Evolutionary conservation across 768 basidiomycete genomes (phyloP).

Genomic region (Amanita polypyramis): DNA sequence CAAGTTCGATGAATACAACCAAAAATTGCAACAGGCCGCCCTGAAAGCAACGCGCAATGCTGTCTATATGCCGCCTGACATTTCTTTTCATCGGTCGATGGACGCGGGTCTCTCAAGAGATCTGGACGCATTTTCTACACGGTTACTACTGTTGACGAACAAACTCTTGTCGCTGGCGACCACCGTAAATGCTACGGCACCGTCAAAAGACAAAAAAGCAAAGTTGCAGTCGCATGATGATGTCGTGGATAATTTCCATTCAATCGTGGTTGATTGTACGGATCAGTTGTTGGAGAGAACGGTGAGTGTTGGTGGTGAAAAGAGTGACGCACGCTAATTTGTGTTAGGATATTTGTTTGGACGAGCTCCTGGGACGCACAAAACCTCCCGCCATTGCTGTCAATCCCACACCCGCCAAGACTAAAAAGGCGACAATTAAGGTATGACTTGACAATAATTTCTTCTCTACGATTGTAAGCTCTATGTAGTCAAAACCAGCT

Average conservation of each 20-base stretch:
- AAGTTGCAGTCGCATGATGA: conserved; percentile 67
- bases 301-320: conserved; percentile 29
- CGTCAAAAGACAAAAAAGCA: conserved; percentile 29
- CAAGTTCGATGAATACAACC: conserved; percentile 43
- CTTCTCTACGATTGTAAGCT: not conserved
- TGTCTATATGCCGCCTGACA: conserved; percentile 56
- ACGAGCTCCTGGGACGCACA: conserved; percentile 61
- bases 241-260: conserved; percentile 73
- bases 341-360: conserved; percentile 68
- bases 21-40: conserved; percentile 46
- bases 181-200: conserved; percentile 25
- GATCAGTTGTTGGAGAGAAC: conserved; percentile 81
- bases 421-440: conserved; percentile 22
- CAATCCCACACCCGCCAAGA: conserved; percentile 24
- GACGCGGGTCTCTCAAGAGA: conserved; percentile 58
- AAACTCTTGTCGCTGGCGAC: conserved; percentile 44
- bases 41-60: conserved; percentile 56
- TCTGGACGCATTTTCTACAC: conserved; percentile 58
- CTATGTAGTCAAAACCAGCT: conserved; percentile 20
- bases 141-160: conserved; percentile 59
- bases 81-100: conserved; percentile 85
- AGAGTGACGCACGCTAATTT: not conserved
- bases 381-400: conserved; percentile 58
- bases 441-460: conserved; percentile 12
- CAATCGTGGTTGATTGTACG: conserved; percentile 70